Evolutionary conservation across 139 green algal genomes (phyloP).

Genomic region (Micractinium sp.): DNA sequence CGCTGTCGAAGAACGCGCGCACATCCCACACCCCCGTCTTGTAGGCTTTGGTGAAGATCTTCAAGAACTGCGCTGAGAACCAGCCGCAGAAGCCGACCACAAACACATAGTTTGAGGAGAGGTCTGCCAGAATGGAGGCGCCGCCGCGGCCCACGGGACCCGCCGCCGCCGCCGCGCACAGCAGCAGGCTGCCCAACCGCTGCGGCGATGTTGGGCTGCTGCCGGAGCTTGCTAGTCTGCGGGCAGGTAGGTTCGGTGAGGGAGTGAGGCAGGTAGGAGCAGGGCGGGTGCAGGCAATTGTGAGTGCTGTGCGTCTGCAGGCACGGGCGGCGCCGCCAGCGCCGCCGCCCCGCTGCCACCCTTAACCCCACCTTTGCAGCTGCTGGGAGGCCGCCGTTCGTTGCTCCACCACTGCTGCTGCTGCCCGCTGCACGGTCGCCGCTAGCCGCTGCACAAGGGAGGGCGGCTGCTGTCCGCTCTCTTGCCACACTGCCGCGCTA

Average conservation of each 20-base stretch:
- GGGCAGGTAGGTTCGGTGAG: not conserved
- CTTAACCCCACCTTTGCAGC: slow-evolving; percentile 18
- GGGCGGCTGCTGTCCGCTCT: not conserved
- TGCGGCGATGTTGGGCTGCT: not conserved
- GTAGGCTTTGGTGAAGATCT: slow-evolving; percentile 90
- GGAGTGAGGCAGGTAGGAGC: not conserved
- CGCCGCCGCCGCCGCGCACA: not conserved
- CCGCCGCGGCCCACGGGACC: not conserved
- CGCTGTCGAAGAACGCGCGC: slow-evolving; percentile 82
- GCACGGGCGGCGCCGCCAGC: too few species aligned
- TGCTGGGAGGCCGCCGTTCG: not conserved
- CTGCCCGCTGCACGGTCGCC: not conserved
- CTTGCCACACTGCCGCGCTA: not conserved
- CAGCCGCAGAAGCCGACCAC: slow-evolving; percentile 89
- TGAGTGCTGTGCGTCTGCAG: not conserved
- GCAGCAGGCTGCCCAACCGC: slow-evolving; percentile 12
- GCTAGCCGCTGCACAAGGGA: slow-evolving; percentile 17
- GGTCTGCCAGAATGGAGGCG: slow-evolving; percentile 21
- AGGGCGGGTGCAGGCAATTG: not conserved
- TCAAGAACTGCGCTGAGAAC: slow-evolving; percentile 86
- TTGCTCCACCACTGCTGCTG: not conserved
- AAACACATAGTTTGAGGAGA: slow-evolving; percentile 82
- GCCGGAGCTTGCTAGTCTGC: slow-evolving; percentile 7
- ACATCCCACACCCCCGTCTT: slow-evolving; percentile 88
- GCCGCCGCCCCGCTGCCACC: too few species aligned